phyloP scores from a whole-genome alignment of 2,329 filamentous ascomycete species.

The Epichloe festucae region DNA sequence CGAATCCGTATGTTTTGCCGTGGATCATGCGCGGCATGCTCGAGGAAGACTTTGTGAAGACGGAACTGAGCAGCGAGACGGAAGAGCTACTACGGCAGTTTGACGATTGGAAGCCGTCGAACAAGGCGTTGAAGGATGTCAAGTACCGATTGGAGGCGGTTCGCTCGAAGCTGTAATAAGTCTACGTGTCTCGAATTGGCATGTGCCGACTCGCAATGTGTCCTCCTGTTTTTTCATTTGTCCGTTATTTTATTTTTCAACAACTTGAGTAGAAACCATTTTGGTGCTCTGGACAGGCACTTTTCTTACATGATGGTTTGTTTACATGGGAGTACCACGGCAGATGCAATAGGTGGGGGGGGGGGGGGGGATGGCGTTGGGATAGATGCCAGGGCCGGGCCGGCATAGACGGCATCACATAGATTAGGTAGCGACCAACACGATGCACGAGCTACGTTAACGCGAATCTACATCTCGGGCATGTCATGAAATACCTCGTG shows the following conservation, averaged over 20 bases:
- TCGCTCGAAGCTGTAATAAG: conserved; percentile 59
- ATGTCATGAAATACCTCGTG: too few species aligned
- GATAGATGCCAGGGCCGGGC: too few species aligned
- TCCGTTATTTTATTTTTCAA: neutral
- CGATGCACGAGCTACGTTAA: neutral
- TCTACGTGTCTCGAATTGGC: neutral
- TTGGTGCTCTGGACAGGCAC: too few species aligned
- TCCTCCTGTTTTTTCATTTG: neutral
- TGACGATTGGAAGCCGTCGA: conserved; percentile 82
- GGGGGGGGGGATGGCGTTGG: neutral
- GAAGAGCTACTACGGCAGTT: conserved; percentile 72
- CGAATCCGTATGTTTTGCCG: conserved; percentile 82
- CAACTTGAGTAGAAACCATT: too few species aligned
- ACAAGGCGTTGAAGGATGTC: conserved; percentile 87
- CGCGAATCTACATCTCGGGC: too few species aligned
- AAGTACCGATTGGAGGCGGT: conserved; percentile 90
- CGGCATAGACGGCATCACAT: neutral
- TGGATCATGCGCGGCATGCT: conserved; percentile 92
- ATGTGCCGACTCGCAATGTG: too few species aligned
- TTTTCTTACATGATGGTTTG: too few species aligned
- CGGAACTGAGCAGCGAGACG: conserved; percentile 64
- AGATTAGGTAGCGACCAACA: neutral
- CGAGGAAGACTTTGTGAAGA: conserved; percentile 83
- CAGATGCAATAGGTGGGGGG: neutral
- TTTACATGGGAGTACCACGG: too few species aligned